Base-by-base conservation (phyloP, 306 rosid genomes). In the Corylus americana region DNA sequence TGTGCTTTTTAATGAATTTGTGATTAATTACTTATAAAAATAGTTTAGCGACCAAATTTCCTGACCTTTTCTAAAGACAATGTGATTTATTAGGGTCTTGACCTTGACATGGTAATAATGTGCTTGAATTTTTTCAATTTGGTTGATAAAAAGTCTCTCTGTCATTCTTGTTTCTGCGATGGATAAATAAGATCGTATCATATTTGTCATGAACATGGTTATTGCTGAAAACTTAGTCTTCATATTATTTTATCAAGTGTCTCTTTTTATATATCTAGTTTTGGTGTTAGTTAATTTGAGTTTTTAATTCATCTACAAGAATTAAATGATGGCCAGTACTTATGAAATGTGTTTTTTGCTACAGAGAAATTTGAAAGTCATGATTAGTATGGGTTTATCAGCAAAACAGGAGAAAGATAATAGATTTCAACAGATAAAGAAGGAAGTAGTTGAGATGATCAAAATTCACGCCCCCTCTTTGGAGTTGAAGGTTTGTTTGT, bases 351-450 rank as follows among this genome's bases (percentile, higher is more conserved):
- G 71, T 77, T 84, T 77, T 31, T 71, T 84, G 55, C 84, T 76
- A 61, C 89, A 96, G 99, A 93, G 99, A 85, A 92, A 96, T 82
- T 89, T 96, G 79, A 96, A 96, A 88, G 70, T 86, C 81, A 96
- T 96, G 99, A 87, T 96, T 88, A 96, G 61, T 83, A 89, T 78
- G 96, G 92, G 99, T 82, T 75, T 88, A 81, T 90, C 97, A 70
- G 99, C 92, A 73, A 93, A 90, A 87, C 90, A 92, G 90, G 98
- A 95, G 89, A 89, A 88, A 74, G 94, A 96, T 80, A 87, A 88
- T 81, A 88, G 92, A 88, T 93, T 91, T 89, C 94, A 90, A 84
- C 91, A 67, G 70, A 88, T 93, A 86, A 96, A 93, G 91, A 91
- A 88, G 88, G 98, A 96, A 85, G 92, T 93, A 78, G 83, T 88